Base-by-base conservation (phyloP, 2,329 filamentous ascomycete species). In the Periconia digitata region DNA sequence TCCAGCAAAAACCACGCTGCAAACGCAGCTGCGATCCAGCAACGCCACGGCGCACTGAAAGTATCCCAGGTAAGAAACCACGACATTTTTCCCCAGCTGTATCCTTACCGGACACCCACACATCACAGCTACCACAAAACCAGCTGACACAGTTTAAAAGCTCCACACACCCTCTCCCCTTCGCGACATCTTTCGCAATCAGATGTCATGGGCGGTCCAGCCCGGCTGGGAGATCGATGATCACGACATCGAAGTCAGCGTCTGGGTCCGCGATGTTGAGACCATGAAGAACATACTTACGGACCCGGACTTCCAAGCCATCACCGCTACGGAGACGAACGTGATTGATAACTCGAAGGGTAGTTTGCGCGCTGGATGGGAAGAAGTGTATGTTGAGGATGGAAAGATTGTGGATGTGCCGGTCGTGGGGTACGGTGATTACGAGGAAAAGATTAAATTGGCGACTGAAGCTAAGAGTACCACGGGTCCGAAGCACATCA, bases 301-400 rank as follows among this genome's bases (percentile, higher is more conserved):
- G 16, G 47, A 49, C 37, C 42, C 47, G 17, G 47, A 49, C 8
- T 49, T 49, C 34, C 47, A 45, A 17, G 38, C 20, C n/a, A 6
- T 49, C 12, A 17, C 41, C 5, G 15, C 2, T 3, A 42, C 21
- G 4, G 47, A 49, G n/a, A 20, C 8, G 3, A 8, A 41, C 23
- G 20, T 45, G 8, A 17, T 36, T 1, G 47, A 45, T n/a, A 17
- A 3, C n/a, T 42, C 22, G 22, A n/a, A 22, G 8, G 43, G 23
- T 6, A 37, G 10, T n/a, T 3, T 49, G 27, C n/a, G 18, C 10
- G 32, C 37, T n/a, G 47, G 47, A 4, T 45, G 47, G 47, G 47
- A 45, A 37, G 47, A 49, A 22, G 42, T 49, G n/a, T 49, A 44
- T 35, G 42, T 49, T 27, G 46, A 49, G 20, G 46, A 49, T 22